Percentiles rank a stretch among this genome's conserved stretches.
phyloP scores from a whole-genome alignment of 768 basidiomycete genomes.

The Tulasnella calospora region DNA sequence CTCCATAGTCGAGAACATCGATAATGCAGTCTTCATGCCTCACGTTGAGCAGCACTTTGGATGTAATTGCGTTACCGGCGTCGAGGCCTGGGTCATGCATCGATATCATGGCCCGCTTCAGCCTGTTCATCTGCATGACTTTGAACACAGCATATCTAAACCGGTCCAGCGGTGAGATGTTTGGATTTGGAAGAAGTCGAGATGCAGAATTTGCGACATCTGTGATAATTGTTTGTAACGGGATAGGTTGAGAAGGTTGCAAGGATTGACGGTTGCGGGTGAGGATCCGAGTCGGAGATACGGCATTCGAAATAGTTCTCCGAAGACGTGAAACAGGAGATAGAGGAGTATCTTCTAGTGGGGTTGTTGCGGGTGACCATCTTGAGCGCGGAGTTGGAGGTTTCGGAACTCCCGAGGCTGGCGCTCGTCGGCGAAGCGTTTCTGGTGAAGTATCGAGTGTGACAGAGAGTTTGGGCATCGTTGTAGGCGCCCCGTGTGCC shows the following conservation, averaged over 20 bases:
- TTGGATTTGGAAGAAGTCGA: not conserved
- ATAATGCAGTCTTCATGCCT: constrained; percentile 6
- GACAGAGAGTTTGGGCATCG: not conserved
- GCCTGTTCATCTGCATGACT: constrained; percentile 18
- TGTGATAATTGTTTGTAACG: not conserved
- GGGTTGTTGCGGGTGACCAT: not conserved
- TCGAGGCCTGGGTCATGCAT: constrained; percentile 12
- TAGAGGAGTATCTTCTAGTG: not conserved
- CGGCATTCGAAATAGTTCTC: constrained; percentile 5
- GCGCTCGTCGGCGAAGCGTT: not conserved
- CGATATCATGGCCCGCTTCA: not conserved
- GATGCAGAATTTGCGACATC: not conserved
- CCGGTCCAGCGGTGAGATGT: constrained; percentile 9
- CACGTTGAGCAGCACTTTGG: not conserved
- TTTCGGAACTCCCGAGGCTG: not conserved
- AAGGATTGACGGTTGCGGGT: not conserved
- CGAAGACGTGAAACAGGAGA: constrained; percentile 6
- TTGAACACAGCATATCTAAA: not conserved
- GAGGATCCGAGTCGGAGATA: not conserved
- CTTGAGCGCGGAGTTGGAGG: not conserved
- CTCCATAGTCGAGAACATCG: constrained; percentile 1
- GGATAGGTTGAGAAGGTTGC: not conserved
- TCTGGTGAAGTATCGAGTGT: constrained; percentile 12
- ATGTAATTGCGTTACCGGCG: not conserved
- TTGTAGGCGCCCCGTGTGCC: not conserved